phyloP scores from a whole-genome alignment of 768 basidiomycete genomes.

The Clitopilus hobsonii region DNA sequence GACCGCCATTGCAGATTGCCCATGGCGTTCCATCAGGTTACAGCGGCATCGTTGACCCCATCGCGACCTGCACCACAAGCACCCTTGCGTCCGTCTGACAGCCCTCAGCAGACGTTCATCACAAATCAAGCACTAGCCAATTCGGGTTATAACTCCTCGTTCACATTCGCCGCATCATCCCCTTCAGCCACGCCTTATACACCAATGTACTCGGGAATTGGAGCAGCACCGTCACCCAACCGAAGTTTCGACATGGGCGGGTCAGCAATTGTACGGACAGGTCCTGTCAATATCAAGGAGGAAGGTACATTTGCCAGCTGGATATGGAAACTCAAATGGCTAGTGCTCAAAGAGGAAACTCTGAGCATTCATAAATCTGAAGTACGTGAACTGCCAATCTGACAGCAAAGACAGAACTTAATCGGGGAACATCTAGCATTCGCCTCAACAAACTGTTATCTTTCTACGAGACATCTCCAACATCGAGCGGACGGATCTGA shows the following conservation, averaged over 20 bases:
- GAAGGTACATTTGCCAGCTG: constrained; percentile 83
- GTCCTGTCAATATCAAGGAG: constrained; percentile 87
- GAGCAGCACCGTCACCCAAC: constrained; percentile 75
- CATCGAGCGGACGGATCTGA: constrained; percentile 89
- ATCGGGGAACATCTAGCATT: constrained; percentile 28
- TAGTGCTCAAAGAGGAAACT: constrained; percentile 76
- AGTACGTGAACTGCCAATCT: constrained; percentile 42
- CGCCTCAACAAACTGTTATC: constrained; percentile 58
- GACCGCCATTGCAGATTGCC: not conserved
- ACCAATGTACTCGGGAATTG: constrained; percentile 74
- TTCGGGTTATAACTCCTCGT: constrained; percentile 58
- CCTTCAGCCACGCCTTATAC: constrained; percentile 59
- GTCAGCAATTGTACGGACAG: constrained; percentile 57
- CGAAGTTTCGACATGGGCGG: constrained; percentile 32
- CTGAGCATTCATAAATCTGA: constrained; percentile 88
- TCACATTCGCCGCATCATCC: constrained; percentile 44
- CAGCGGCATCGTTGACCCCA: constrained; percentile 62
- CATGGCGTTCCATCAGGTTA: constrained; percentile 35
- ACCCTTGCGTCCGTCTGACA: constrained; percentile 43
- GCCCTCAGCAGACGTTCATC: constrained; percentile 24
- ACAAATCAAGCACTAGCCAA: constrained; percentile 39
- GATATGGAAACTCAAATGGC: constrained; percentile 89
- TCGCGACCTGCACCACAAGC: constrained; percentile 75
- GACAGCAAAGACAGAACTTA: constrained; percentile 6
- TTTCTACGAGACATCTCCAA: constrained; percentile 73